Conservation (phyloP, 345 rosid genomes). For the Arabidopsis suecica region DNA sequence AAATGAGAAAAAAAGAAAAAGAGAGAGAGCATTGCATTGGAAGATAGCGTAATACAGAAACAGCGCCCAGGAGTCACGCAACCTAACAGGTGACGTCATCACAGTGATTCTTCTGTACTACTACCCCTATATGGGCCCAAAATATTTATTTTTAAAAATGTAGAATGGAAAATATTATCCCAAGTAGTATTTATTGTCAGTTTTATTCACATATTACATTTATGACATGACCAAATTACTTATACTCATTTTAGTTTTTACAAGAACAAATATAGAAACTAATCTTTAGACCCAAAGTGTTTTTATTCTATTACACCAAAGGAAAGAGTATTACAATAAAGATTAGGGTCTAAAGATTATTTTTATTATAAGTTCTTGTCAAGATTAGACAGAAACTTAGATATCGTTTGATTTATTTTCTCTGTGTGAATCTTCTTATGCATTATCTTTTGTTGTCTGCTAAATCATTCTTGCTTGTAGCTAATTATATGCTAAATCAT, state of each 20-base stretch:
- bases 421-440: no score
- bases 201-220: not conserved
- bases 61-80: slow-evolving; percentile 54
- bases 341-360: not conserved
- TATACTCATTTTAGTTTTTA: not conserved
- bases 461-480: not conserved
- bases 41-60: slow-evolving; percentile 38
- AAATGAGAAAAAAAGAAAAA: not conserved
- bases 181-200: not conserved
- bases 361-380: not conserved
- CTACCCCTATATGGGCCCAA: slow-evolving; percentile 26
- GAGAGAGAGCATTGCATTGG: slow-evolving; percentile 1
- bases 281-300: not conserved
- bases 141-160: not conserved
- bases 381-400: not conserved
- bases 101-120: slow-evolving; percentile 39
- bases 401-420: no score
- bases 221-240: not conserved
- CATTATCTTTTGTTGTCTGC: no score
- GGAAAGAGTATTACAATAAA: not conserved
- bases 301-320: not conserved
- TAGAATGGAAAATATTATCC: not conserved
- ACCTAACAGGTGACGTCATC: slow-evolving; percentile 47
- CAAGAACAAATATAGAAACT: not conserved
- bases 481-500: not conserved